Evolutionary conservation across 352 stramenopile species (phyloP).

Genomic region (Aphanomyces stellatus): DNA sequence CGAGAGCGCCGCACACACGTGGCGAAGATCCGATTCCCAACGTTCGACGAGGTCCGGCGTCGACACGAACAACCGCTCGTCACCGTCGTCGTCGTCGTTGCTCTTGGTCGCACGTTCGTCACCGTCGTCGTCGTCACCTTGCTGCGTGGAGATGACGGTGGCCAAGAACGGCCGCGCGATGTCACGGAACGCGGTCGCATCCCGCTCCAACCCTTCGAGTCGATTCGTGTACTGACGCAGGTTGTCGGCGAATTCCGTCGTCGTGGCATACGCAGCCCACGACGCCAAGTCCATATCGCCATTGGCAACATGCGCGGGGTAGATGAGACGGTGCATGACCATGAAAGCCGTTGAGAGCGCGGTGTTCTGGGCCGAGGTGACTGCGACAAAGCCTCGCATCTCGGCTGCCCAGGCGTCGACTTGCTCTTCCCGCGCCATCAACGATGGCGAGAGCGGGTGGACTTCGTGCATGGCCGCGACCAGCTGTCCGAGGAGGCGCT

Average conservation of each 20-base stretch:
- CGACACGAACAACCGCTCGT: not conserved
- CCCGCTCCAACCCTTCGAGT: not conserved
- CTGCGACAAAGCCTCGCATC: not conserved
- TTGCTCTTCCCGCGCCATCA: not conserved
- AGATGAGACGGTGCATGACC: not conserved
- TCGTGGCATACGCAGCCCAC: not conserved
- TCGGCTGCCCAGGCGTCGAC: not conserved
- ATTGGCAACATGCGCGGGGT: not conserved
- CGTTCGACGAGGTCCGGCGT: not conserved
- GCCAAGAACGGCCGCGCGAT: not conserved
- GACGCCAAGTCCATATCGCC: not conserved
- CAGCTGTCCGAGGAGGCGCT: not conserved
- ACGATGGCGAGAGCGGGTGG: not conserved
- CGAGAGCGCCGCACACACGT: not conserved
- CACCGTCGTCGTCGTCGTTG: not conserved
- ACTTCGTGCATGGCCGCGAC: constrained; percentile 2
- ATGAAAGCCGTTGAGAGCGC: not conserved
- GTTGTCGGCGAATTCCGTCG: constrained; percentile 1
- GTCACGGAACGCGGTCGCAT: not conserved
- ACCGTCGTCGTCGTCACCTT: not conserved
- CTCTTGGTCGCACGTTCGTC: not conserved
- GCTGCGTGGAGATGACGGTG: not conserved
- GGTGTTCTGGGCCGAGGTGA: not conserved
- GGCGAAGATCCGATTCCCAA: not conserved
- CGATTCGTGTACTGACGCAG: not conserved